Percentiles rank a stretch among this genome's conserved stretches.
Conservation (phyloP, 169 alveolate species). For the Plasmodium gonderi region DNA sequence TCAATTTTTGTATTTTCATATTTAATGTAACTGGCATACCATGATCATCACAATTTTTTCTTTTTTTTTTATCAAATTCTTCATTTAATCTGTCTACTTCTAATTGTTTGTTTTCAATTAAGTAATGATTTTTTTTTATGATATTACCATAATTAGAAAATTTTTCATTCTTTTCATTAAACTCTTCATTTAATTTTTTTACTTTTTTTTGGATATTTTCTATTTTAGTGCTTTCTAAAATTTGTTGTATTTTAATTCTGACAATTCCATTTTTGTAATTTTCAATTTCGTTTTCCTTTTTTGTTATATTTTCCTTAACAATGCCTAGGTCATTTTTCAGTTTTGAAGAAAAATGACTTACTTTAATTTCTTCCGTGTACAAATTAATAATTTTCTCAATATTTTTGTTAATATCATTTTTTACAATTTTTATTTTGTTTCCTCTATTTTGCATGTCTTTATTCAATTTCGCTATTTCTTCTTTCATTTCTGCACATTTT, state of each 20-base stretch:
- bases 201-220: constrained; percentile 64
- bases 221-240: constrained; percentile 46
- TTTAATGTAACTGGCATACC: constrained; percentile 22
- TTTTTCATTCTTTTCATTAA: constrained; percentile 29
- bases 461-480: constrained; percentile 37
- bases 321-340: constrained; percentile 14
- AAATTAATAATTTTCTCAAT: constrained; percentile 37
- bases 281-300: constrained; percentile 71
- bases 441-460: constrained; percentile 9
- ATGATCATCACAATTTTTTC: constrained; percentile 14
- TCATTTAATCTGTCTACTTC: constrained; percentile 70
- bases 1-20: constrained; percentile 55
- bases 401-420: constrained; percentile 51
- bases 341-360: constrained; percentile 27
- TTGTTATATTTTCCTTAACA: constrained; percentile 48
- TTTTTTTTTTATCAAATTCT: constrained; percentile 54
- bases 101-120: constrained; percentile 52
- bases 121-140: constrained; percentile 48
- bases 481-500: background rate
- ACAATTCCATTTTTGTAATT: constrained; percentile 63
- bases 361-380: constrained; percentile 62
- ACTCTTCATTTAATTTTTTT: constrained; percentile 31
- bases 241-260: constrained; percentile 67
- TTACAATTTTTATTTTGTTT: constrained; percentile 33
- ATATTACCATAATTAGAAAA: constrained; percentile 7